Conservation (phyloP, 768 basidiomycete species). For the Termitomyces heimii region DNA sequence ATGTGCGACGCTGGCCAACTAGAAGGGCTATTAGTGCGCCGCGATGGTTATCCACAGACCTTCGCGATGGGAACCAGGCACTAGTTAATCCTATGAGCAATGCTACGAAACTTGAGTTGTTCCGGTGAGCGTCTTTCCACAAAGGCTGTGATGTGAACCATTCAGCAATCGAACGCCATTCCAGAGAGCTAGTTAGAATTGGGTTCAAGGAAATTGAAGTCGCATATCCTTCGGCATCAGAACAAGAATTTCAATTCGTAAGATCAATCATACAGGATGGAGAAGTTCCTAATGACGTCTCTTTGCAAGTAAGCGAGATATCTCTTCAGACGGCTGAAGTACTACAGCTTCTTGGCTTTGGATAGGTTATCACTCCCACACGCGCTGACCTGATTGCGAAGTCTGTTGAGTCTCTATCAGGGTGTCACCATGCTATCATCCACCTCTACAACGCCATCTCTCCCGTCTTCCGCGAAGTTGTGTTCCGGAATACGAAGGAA, state of each 20-base stretch:
- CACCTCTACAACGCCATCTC: constrained; percentile 87
- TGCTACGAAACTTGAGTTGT: constrained; percentile 48
- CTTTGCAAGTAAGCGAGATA: constrained; percentile 57
- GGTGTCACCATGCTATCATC: constrained; percentile 71
- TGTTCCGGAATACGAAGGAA: constrained; percentile 71
- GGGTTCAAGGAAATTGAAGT: constrained; percentile 87
- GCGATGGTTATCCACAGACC: constrained; percentile 79
- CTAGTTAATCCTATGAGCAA: constrained; percentile 83
- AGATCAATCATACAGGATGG: constrained; percentile 60
- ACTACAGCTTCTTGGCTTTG: not conserved
- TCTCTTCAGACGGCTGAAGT: not conserved
- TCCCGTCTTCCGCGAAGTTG: constrained; percentile 69
- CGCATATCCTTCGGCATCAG: constrained; percentile 79
- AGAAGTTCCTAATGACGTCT: constrained; percentile 69
- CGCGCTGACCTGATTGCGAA: constrained; percentile 71
- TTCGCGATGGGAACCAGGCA: constrained; percentile 81
- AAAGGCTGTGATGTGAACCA: constrained; percentile 12
- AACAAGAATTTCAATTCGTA: constrained; percentile 75
- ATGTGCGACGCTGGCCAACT: constrained; percentile 67
- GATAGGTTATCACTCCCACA: constrained; percentile 73
- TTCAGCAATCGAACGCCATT: constrained; percentile 53
- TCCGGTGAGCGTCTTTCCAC: constrained; percentile 23
- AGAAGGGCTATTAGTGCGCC: constrained; percentile 56
- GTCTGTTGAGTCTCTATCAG: constrained; percentile 71
- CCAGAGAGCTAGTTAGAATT: constrained; percentile 62